Conservation (phyloP, 2,329 filamentous ascomycete species). For the Chaetomium olivaceum region DNA sequence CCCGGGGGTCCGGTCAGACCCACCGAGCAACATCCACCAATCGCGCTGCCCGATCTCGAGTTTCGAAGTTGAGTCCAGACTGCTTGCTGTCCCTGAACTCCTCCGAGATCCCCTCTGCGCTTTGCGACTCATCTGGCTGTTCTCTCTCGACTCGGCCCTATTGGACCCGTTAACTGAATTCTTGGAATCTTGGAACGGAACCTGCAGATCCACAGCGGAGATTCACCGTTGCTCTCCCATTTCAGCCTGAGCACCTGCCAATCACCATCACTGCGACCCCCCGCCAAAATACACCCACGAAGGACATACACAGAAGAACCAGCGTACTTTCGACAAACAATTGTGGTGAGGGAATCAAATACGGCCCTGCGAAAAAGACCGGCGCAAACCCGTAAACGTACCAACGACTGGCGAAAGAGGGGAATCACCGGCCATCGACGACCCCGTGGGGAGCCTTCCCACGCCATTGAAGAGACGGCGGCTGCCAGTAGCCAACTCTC, state of each 20-base stretch:
- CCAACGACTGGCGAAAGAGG: not conserved
- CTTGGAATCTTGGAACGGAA: not conserved
- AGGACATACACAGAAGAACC: not conserved
- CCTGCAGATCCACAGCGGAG: slow-evolving; percentile 13
- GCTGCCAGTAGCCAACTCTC: slow-evolving; percentile 20
- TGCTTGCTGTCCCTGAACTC: slow-evolving; percentile 21
- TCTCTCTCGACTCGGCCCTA: slow-evolving; percentile 18
- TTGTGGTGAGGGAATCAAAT: not conserved
- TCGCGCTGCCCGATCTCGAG: slow-evolving; percentile 2
- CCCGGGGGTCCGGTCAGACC: not conserved
- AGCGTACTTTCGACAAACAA: not conserved
- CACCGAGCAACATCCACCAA: not conserved
- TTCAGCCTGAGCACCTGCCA: slow-evolving; percentile 19
- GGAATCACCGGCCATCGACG: slow-evolving; percentile 23
- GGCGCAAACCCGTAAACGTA: not conserved
- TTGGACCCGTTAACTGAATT: not conserved
- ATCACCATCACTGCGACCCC: not conserved
- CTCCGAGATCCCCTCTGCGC: slow-evolving; percentile 14
- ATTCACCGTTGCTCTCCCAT: slow-evolving; percentile 6
- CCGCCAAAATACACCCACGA: not conserved
- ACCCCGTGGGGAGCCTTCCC: slow-evolving; percentile 20
- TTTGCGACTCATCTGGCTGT: slow-evolving; percentile 24
- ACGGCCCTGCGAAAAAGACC: not conserved
- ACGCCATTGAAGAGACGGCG: slow-evolving; percentile 27
- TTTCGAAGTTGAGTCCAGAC: slow-evolving; percentile 19